Evolutionary conservation across 2,329 filamentous ascomycete species (phyloP).

Genomic region (Metarhizium guizhouense): DNA sequence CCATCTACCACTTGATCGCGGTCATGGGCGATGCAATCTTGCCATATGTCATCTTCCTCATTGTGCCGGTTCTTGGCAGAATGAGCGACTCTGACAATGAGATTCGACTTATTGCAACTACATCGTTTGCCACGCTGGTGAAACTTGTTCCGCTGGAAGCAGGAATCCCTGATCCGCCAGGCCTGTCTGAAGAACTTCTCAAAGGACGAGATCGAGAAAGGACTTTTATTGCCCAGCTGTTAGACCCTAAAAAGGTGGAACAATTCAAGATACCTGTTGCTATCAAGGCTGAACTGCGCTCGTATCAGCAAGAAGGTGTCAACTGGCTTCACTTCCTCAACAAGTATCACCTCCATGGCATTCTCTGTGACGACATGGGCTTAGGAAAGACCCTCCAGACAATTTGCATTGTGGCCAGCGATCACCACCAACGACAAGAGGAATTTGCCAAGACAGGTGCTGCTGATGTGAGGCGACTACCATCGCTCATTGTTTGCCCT

Average conservation of each 20-base stretch:
- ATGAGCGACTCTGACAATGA: constrained; percentile 99
- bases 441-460: constrained; percentile 78
- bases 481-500: constrained; percentile 91
- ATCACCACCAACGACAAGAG: constrained; percentile 87
- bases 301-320: constrained; percentile 96
- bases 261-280: constrained; percentile 87
- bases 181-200: constrained; percentile 78
- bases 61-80: constrained; percentile 89
- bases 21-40: constrained; percentile 96
- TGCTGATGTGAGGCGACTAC: constrained; percentile 68
- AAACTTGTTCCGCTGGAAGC: constrained; percentile 96
- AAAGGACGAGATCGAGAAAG: constrained; percentile 88
- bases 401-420: constrained; percentile 93
- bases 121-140: constrained; percentile 91
- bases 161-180: constrained; percentile 92
- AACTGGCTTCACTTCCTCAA: constrained; percentile 99
- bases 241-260: constrained; percentile 96
- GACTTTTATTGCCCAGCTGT: constrained; percentile 92
- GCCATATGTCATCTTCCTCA: constrained; percentile 97
- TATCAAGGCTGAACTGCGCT: constrained; percentile 92
- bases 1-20: constrained; percentile 92
- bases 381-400: constrained; percentile 97
- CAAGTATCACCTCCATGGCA: constrained; percentile 93
- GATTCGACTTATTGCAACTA: constrained; percentile 87
- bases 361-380: constrained; percentile 98